Percentiles rank a stretch among this genome's conserved stretches.
phyloP scores from a whole-genome alignment of 371 early-diverging fungal species.

The Mucor lusitanicus region DNA sequence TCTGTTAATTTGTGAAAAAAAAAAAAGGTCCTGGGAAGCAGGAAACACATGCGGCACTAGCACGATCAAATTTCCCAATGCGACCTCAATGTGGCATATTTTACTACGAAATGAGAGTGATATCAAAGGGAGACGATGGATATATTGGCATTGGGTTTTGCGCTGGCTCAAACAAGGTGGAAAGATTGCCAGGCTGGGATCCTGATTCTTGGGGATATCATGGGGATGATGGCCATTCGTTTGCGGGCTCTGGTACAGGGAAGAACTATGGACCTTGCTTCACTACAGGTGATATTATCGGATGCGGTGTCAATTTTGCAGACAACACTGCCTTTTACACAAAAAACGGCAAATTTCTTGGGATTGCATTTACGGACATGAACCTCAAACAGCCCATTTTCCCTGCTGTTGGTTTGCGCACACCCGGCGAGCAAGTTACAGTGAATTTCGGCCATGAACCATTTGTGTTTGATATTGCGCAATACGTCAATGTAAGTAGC shows the following conservation, averaged over 20 bases:
- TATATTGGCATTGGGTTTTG: constrained; percentile 92
- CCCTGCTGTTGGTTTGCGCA: constrained; percentile 90
- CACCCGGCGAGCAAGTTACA: constrained; percentile 81
- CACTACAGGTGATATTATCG: constrained; percentile 90
- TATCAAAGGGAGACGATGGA: constrained; percentile 90
- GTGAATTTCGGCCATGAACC: constrained; percentile 90
- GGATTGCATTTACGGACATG: constrained; percentile 49
- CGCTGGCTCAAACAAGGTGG: constrained; percentile 47
- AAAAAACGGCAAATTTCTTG: constrained; percentile 88
- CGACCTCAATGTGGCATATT: constrained; percentile 88
- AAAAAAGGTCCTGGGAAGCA: constrained; percentile 71
- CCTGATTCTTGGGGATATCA: constrained; percentile 86
- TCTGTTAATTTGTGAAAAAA: neutral
- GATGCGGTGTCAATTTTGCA: constrained; percentile 90
- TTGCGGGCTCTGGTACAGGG: constrained; percentile 82
- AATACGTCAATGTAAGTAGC: constrained; percentile 53
- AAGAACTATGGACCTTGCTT: constrained; percentile 88
- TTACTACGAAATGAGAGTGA: constrained; percentile 87
- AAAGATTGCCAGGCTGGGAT: constrained; percentile 85
- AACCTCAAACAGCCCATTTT: constrained; percentile 55
- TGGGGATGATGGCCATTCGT: constrained; percentile 91
- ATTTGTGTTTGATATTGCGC: constrained; percentile 87
- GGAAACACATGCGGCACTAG: constrained; percentile 84
- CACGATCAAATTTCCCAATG: constrained; percentile 82
- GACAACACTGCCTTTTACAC: constrained; percentile 83